Evolutionary conservation across 768 basidiomycete genomes (phyloP), one percentile per base, ranked within the genome.

Genomic region (Podaxis sp.): DNA sequence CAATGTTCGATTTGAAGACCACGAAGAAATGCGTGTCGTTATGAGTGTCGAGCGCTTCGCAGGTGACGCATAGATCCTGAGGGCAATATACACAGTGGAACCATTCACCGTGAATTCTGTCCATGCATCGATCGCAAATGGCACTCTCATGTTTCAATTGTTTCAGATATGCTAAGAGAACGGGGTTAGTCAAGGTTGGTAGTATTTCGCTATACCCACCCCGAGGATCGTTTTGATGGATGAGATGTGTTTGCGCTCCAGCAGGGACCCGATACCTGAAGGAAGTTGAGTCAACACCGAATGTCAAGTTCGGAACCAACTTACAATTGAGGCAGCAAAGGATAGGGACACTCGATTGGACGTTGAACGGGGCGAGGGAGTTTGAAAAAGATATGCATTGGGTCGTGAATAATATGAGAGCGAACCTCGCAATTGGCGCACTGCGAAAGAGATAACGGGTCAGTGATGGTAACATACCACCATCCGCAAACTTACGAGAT

Each of bases 61-160:
- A 96, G 33, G 82, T 82, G 46, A 86, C 86, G 74, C 96, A 97
- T n/a, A 96, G 77, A 71, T 98, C 96, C 66, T 84, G 87, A 5
- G 82, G 81, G 69, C 95, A 97, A 70, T 94, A 93, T 3, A 86
- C 93, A 69, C 96, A 98, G 66, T 90, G 85, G 74, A 88, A 91
- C 96, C 96, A 98, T 66, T 86, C 84, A 15, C 96, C 96, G n/a
- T 79, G 76, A 58, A 97, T 96, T 55, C 80, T 82, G 25, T 80
- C 82, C 79, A 94, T 85, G 72, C 96, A 96, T 50, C 88, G 84
- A 75, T 98, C 96, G 67, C 96, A 98, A 5, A 94, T 73, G 5
- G 94, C 90, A 22, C 82, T 76, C 3, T 77, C 69, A 71, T 95
- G 93, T 49, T 79, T 68, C 17, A 95, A 78, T 37, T 76, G 71